Percentiles rank a stretch among this genome's conserved stretches.
phyloP scores from a whole-genome alignment of 768 basidiomycete genomes.

The Boletus rubroflammeus region DNA sequence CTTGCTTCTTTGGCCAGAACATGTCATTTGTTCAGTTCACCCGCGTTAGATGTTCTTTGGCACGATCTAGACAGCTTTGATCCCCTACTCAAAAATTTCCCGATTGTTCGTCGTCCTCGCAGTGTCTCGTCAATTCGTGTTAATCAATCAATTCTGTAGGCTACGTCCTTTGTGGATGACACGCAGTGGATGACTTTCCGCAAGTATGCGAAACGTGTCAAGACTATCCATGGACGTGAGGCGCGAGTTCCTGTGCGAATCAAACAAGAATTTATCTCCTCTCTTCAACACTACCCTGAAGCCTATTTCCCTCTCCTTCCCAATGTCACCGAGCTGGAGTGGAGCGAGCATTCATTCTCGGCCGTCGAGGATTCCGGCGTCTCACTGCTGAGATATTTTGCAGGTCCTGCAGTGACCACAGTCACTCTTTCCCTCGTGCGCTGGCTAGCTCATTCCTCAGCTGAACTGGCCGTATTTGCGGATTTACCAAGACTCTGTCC shows the following conservation, averaged over 20 bases:
- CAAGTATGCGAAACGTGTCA: slow-evolving; percentile 25
- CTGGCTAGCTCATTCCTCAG: slow-evolving; percentile 8
- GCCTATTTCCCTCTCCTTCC: slow-evolving; percentile 21
- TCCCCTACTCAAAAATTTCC: slow-evolving; percentile 9
- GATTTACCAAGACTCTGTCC: slow-evolving; percentile 19
- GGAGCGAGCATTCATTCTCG: slow-evolving; percentile 9
- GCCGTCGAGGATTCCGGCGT: slow-evolving; percentile 5
- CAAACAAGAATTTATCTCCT: slow-evolving; percentile 2
- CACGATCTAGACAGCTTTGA: slow-evolving; percentile 5
- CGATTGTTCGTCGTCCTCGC: neutral
- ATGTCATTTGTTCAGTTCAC: slow-evolving; percentile 13
- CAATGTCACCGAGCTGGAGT: slow-evolving; percentile 15
- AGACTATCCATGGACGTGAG: slow-evolving; percentile 3
- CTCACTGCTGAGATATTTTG: slow-evolving; percentile 13
- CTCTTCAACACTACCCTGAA: slow-evolving; percentile 9
- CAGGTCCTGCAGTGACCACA: slow-evolving; percentile 9
- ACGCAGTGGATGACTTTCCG: slow-evolving; percentile 16
- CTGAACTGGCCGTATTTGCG: slow-evolving; percentile 13
- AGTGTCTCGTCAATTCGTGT: neutral
- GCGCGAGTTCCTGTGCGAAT: neutral
- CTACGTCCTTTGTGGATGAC: slow-evolving; percentile 1
- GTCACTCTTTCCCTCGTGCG: slow-evolving; percentile 12
- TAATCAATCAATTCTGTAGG: slow-evolving; percentile 1
- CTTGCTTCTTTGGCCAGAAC: slow-evolving; percentile 11
- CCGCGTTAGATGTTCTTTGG: slow-evolving; percentile 15